Conservation (phyloP, 164 flowering plant genomes). For the Vitis amurensis region DNA sequence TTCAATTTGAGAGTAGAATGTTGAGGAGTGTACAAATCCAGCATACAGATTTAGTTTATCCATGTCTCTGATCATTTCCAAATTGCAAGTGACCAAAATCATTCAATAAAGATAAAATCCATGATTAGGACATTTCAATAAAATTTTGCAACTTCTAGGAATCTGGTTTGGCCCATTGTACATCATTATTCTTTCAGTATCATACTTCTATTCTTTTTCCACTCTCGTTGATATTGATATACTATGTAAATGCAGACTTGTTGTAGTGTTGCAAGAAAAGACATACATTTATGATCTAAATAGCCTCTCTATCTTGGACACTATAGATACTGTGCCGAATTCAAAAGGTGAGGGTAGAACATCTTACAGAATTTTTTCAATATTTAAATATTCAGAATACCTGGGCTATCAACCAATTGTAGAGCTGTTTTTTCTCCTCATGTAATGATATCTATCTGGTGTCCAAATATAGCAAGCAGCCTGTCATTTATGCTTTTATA, state of each 20-base stretch:
- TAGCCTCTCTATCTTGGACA: slow-evolving; percentile 64
- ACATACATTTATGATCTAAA: slow-evolving; percentile 79
- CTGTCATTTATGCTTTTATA: background rate
- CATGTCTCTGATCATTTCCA: no score
- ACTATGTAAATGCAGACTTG: slow-evolving; percentile 52
- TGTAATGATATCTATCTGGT: background rate
- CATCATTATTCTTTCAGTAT: background rate
- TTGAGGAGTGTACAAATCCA: no score
- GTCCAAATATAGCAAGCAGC: background rate
- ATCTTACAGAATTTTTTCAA: background rate
- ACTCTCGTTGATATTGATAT: background rate
- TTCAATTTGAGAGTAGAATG: no score
- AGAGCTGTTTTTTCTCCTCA: background rate
- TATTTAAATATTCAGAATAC: background rate
- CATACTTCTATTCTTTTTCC: background rate
- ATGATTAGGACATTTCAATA: no score
- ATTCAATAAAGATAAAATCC: no score
- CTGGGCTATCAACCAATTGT: no score
- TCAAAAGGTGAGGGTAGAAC: slow-evolving; percentile 54
- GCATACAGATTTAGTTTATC: no score
- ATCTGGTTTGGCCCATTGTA: background rate
- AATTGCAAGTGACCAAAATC: no score
- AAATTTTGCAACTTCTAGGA: no score
- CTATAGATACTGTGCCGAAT: slow-evolving; percentile 83
- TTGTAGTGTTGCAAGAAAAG: slow-evolving; percentile 81